phyloP scores from a whole-genome alignment of 78 protist genomes.

The Goniomonas avonlea region DNA sequence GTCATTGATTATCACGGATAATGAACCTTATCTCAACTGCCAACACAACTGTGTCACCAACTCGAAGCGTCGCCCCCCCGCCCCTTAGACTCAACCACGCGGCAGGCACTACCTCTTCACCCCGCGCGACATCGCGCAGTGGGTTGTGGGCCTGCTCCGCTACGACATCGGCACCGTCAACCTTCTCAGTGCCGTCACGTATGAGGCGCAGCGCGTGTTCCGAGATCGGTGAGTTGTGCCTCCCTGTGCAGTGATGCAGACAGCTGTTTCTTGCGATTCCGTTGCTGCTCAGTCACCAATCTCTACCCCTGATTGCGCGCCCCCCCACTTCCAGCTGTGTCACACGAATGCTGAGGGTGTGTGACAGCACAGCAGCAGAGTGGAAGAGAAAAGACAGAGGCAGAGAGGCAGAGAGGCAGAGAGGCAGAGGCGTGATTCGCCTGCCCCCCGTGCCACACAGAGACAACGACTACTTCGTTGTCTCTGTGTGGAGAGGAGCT shows the following conservation, averaged over 20 bases:
- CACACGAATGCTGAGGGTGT: not conserved
- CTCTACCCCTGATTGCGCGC: too few species aligned
- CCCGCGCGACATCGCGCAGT: constrained; percentile 73
- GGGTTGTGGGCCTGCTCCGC: constrained; percentile 42
- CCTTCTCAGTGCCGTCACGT: constrained; percentile 15
- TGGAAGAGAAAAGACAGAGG: not conserved
- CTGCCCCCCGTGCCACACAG: too few species aligned
- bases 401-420: not conserved
- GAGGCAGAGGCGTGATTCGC: too few species aligned
- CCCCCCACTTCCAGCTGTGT: too few species aligned
- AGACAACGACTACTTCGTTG: too few species aligned
- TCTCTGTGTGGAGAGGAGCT: too few species aligned
- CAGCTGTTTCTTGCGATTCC: too few species aligned
- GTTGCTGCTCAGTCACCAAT: too few species aligned
- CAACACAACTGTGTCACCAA: too few species aligned
- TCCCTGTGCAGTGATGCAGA: not conserved
- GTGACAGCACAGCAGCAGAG: not conserved
- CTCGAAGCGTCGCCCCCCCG: not conserved
- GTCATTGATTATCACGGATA: too few species aligned
- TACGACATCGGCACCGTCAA: not conserved
- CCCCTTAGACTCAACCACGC: too few species aligned
- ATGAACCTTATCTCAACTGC: too few species aligned
- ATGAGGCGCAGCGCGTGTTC: constrained; percentile 56
- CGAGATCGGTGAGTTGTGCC: constrained; percentile 36
- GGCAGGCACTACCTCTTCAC: constrained; percentile 74